A percentile compares a stretch with the other conserved stretches of the same genome.
These are phyloP conservation scores for Fusarium nanum DNA, from an alignment of 2,329 filamentous ascomycete species.

Conservation along the genomic window DNA sequence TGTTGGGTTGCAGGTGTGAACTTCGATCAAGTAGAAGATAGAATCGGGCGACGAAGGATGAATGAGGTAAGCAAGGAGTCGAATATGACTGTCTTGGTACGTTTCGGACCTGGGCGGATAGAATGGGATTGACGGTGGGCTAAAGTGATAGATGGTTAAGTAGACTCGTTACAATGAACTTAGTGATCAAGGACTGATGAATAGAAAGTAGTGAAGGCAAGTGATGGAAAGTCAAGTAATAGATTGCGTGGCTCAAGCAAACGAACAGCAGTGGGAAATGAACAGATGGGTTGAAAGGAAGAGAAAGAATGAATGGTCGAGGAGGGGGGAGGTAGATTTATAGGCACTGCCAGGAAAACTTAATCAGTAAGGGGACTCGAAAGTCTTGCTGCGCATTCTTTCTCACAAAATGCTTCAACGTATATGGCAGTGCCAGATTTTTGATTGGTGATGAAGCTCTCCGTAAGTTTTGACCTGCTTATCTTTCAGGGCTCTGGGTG, in stretches of 20 bases:
- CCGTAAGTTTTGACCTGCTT: neutral
- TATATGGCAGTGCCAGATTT: neutral
- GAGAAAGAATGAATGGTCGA: neutral
- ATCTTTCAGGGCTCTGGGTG: neutral
- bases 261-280: neutral
- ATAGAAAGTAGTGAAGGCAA: neutral
- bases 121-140: neutral
- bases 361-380: neutral
- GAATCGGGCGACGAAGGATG: neutral
- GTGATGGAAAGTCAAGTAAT: no score
- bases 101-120: accelerated
- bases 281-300: neutral
- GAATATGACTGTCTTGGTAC: accelerated
- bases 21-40: neutral
- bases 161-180: neutral
- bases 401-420: no score
- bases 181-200: neutral
- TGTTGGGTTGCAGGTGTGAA: no score
- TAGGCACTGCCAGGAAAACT: neutral
- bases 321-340: neutral
- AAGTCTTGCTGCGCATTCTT: neutral
- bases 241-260: neutral
- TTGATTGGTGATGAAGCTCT: neutral
- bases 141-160: accelerated
- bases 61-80: neutral